Conservation (phyloP, 2,329 filamentous ascomycete genomes). For the Penicillium sp. region DNA sequence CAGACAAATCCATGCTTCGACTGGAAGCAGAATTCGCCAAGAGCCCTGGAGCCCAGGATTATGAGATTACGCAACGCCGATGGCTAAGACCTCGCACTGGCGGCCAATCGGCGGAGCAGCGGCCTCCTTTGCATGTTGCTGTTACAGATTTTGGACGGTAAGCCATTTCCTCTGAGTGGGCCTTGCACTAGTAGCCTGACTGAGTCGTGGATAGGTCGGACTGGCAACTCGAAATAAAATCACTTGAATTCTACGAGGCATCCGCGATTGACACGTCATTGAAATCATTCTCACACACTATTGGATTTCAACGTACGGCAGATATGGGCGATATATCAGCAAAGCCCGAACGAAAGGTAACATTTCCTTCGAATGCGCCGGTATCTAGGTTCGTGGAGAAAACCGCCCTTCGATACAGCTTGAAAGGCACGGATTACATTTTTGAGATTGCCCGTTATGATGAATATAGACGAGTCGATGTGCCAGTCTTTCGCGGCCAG, state of each 20-base stretch:
- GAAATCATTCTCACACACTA: slow-evolving; percentile 35
- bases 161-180: not conserved
- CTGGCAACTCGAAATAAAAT: slow-evolving; percentile 48
- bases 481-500: slow-evolving; percentile 21
- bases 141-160: slow-evolving; percentile 46
- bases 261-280: slow-evolving; percentile 33
- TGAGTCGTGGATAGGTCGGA: slow-evolving; percentile 37
- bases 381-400: slow-evolving; percentile 45
- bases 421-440: slow-evolving; percentile 47
- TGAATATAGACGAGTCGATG: slow-evolving; percentile 32
- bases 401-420: slow-evolving; percentile 41
- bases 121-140: slow-evolving; percentile 40
- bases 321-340: slow-evolving; percentile 30
- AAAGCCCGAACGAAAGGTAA: slow-evolving; percentile 34
- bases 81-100: slow-evolving; percentile 39
- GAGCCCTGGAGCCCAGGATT: slow-evolving; percentile 34
- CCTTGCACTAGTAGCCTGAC: not conserved
- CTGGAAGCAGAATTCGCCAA: slow-evolving; percentile 44
- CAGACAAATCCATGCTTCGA: slow-evolving; percentile 37
- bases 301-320: slow-evolving; percentile 30
- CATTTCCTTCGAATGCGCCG: slow-evolving; percentile 32
- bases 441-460: slow-evolving; percentile 52
- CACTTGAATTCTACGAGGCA: slow-evolving; percentile 41
- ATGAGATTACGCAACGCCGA: slow-evolving; percentile 40
- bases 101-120: slow-evolving; percentile 27